Conservation (phyloP, 352 stramenopile species). For the Pythium volutum region DNA sequence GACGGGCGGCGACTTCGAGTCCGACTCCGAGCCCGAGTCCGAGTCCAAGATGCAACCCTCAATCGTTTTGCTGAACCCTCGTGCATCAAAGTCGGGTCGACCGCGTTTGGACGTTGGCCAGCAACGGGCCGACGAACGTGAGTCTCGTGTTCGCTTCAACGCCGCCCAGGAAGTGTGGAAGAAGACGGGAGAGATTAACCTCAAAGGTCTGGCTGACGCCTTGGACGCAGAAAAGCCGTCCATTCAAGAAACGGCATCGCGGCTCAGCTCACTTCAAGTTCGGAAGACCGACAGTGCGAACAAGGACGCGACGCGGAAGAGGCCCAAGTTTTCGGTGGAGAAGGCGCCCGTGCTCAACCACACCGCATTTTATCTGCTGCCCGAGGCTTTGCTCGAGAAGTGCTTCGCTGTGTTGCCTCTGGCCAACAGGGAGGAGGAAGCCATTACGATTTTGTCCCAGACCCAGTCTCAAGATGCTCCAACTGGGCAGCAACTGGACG, state of each 20-base stretch:
- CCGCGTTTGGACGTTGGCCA: neutral
- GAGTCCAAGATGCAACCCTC: neutral
- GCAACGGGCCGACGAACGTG: neutral
- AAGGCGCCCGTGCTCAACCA: constrained; percentile 1
- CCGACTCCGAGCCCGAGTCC: constrained; percentile 6
- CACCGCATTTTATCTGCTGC: neutral
- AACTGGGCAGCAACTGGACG: too few relatives aligned
- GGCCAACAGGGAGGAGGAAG: constrained; percentile 85
- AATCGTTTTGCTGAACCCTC: neutral
- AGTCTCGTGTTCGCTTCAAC: neutral
- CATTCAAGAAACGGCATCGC: neutral
- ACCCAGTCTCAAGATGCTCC: neutral
- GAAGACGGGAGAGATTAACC: neutral
- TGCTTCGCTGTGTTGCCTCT: constrained; percentile 89
- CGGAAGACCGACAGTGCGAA: neutral
- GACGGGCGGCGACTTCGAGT: neutral
- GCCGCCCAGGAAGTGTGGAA: neutral
- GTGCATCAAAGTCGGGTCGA: constrained; percentile 1
- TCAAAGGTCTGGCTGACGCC: neutral
- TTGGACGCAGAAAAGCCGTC: neutral
- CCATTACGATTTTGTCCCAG: constrained; percentile 48
- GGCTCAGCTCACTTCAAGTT: neutral
- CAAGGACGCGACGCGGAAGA: neutral
- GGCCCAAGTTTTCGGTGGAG: neutral
- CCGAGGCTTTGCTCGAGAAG: neutral